These are phyloP conservation scores for Aspergillus pseudonomiae DNA, from an alignment of 2,329 filamentous ascomycete genomes.

Conservation along the genomic window DNA sequence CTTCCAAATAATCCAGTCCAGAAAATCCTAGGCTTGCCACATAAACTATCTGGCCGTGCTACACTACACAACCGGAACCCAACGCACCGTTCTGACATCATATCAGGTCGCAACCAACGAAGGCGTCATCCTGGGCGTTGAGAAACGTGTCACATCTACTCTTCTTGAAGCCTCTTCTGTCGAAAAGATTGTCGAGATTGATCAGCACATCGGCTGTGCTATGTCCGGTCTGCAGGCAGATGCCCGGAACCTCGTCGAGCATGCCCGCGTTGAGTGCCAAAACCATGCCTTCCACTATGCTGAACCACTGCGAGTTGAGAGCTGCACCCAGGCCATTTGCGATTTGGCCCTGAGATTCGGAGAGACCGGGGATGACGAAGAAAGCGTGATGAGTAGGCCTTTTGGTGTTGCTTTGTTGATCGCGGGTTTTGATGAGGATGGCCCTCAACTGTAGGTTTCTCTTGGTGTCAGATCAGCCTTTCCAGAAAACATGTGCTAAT, in stretches of 20 bases:
- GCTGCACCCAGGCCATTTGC: slow-evolving; percentile 98
- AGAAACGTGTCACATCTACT: slow-evolving; percentile 97
- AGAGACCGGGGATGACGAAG: slow-evolving; percentile 94
- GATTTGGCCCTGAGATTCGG: slow-evolving; percentile 95
- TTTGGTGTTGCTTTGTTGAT: slow-evolving; percentile 97
- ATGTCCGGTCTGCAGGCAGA: slow-evolving; percentile 98
- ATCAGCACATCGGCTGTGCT: slow-evolving; percentile 97
- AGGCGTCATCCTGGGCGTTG: slow-evolving; percentile 93
- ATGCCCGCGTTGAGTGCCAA: slow-evolving; percentile 96
- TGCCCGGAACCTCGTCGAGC: slow-evolving; percentile 95
- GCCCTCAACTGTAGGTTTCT: slow-evolving; percentile 73
- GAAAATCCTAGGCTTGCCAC: not conserved
- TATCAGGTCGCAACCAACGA: slow-evolving; percentile 80
- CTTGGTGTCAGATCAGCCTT: not conserved
- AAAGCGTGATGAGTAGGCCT: slow-evolving; percentile 97
- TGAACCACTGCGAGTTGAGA: slow-evolving; percentile 92
- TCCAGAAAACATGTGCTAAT: not conserved
- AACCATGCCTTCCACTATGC: slow-evolving; percentile 98
- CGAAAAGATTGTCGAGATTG: slow-evolving; percentile 99
- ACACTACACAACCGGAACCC: not conserved
- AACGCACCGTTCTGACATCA: slow-evolving; percentile 20
- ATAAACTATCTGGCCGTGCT: not conserved
- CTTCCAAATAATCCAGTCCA: not conserved
- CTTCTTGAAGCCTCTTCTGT: slow-evolving; percentile 97
- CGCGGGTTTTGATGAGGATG: slow-evolving; percentile 95